phyloP scores from a whole-genome alignment of 257 asterid species.

The Forsythia suspensa region DNA sequence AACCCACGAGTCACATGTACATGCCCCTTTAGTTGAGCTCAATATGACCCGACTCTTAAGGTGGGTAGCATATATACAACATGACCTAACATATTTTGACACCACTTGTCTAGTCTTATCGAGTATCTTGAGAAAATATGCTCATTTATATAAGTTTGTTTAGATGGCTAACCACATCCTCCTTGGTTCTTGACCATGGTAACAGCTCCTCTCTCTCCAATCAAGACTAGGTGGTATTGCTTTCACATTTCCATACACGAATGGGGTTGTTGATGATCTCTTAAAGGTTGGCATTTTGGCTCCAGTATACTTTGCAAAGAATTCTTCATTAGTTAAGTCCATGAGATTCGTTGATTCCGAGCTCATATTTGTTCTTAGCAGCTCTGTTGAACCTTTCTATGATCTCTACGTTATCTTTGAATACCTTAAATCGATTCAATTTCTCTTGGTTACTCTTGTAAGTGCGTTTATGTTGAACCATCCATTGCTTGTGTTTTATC shows the following conservation, averaged over 20 bases:
- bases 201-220: slow-evolving; percentile 5
- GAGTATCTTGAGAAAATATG: not conserved
- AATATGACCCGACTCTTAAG: not conserved
- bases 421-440: slow-evolving; percentile 21
- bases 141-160: not conserved
- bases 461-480: slow-evolving; percentile 19
- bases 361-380: not conserved
- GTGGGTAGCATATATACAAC: no score
- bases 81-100: not conserved
- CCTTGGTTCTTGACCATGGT: not conserved
- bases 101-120: not conserved
- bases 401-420: slow-evolving; percentile 27
- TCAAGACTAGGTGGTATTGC: not conserved
- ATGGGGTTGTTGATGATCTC: not conserved
- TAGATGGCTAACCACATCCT: not conserved
- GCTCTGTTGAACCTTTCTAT: slow-evolving; percentile 6
- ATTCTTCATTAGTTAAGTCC: slow-evolving; percentile 27
- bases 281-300: not conserved
- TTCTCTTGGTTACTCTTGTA: slow-evolving; percentile 28
- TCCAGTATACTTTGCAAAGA: slow-evolving; percentile 14
- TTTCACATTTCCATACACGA: not conserved
- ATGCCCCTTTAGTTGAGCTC: not conserved
- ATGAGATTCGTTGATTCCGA: slow-evolving; percentile 27
- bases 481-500: slow-evolving; percentile 19
- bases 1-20: not conserved